Conservation (phyloP, 2,329 filamentous ascomycete genomes). For the Sporothrix curviconia region DNA sequence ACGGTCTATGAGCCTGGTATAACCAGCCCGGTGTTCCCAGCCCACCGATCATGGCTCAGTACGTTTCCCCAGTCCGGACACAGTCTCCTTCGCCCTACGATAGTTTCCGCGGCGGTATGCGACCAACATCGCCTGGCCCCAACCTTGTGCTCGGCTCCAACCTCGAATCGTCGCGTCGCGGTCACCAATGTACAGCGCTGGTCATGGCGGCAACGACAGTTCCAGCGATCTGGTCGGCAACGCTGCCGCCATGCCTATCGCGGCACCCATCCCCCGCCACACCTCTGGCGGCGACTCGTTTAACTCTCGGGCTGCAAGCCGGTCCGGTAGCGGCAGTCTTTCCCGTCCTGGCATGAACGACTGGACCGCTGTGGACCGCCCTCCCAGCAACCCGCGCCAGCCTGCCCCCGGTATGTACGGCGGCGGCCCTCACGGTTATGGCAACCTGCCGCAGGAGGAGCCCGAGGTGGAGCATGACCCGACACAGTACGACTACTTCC, state of each 20-base stretch:
- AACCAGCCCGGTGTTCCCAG: constrained; percentile 14
- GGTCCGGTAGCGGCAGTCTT: neutral
- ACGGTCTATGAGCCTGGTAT: constrained; percentile 20
- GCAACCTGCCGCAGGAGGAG: constrained; percentile 50
- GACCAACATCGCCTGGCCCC: constrained; percentile 19
- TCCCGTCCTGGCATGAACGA: neutral
- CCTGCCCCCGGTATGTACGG: constrained; percentile 49
- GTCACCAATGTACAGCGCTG: constrained; percentile 40
- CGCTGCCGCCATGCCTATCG: constrained; percentile 46
- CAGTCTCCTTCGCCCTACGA: constrained; percentile 15
- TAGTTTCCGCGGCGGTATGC: neutral
- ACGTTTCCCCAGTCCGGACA: constrained; percentile 4
- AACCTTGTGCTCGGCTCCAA: constrained; percentile 19
- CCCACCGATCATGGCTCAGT: constrained; percentile 10
- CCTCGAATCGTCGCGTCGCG: constrained; percentile 29
- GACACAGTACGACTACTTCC: constrained; percentile 52
- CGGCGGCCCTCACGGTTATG: constrained; percentile 54
- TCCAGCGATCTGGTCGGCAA: constrained; percentile 45
- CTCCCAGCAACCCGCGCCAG: constrained; percentile 31
- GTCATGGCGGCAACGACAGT: constrained; percentile 45
- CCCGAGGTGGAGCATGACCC: constrained; percentile 35
- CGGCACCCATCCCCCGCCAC: constrained; percentile 12
- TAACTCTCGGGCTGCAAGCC: neutral
- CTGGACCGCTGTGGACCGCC: constrained; percentile 23
- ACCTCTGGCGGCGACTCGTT: neutral